These are phyloP conservation scores for Penicillium parvum DNA, from an alignment of 495 filamentous ascomycete genomes.

Conservation along the genomic window DNA sequence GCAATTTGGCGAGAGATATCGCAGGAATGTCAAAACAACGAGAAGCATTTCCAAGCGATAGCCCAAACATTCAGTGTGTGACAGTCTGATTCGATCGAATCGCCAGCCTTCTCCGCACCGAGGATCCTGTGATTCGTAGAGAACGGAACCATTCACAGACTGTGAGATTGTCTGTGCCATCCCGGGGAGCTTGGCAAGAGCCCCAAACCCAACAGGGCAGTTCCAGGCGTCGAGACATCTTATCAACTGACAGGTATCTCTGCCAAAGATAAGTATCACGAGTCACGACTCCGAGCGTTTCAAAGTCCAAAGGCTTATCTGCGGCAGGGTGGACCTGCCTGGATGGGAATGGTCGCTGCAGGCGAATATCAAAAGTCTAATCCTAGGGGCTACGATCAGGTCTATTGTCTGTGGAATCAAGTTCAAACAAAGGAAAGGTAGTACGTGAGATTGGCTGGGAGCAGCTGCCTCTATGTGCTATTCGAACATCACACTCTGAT, in stretches of 20 bases:
- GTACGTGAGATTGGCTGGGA: constrained; percentile 9
- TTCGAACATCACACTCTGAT: constrained; percentile 22
- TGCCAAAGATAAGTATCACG: constrained; percentile 14
- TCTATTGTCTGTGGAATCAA: no score
- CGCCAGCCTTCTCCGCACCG: constrained; percentile 12
- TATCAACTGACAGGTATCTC: constrained; percentile 6
- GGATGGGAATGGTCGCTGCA: constrained; percentile 7
- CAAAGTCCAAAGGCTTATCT: constrained; percentile 12
- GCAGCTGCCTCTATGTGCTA: constrained; percentile 37
- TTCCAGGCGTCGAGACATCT: constrained; percentile 23
- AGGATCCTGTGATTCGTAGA: constrained; percentile 17
- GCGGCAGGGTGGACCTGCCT: constrained; percentile 13
- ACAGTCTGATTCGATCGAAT: background rate
- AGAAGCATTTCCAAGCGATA: background rate
- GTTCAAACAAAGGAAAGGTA: constrained; percentile 12
- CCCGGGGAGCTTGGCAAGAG: constrained; percentile 18
- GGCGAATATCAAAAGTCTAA: no score
- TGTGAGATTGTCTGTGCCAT: constrained; percentile 15
- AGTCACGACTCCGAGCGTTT: background rate
- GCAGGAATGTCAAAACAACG: background rate
- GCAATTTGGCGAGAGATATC: constrained; percentile 1
- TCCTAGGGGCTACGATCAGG: no score
- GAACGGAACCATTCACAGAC: no score
- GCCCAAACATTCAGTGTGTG: background rate
- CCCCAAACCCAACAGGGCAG: constrained; percentile 30